phyloP scores from a whole-genome alignment of 345 rosid species.

The Clarkia xantiana region DNA sequence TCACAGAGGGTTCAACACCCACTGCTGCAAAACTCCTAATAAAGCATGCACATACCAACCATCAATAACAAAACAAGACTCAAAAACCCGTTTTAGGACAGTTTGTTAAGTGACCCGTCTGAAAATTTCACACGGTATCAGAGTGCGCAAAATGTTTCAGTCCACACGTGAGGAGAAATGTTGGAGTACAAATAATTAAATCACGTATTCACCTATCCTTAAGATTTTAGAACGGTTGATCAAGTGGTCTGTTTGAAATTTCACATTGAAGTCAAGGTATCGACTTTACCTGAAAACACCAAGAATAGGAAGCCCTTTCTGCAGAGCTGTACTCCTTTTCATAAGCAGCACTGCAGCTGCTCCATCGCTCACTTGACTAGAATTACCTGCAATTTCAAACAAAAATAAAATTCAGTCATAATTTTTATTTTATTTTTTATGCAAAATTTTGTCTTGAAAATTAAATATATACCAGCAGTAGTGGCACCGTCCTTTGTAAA shows the following conservation, averaged over 20 bases:
- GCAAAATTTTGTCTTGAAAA: not conserved
- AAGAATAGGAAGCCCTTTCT: slow-evolving; percentile 83
- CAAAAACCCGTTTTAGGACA: no score
- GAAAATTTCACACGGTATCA: no score
- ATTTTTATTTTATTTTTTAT: no score
- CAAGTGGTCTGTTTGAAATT: no score
- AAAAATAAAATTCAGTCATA: not conserved
- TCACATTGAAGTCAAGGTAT: no score
- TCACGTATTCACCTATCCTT: no score
- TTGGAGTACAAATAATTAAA: no score
- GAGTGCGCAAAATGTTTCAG: no score
- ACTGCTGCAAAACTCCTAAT: slow-evolving; percentile 89
- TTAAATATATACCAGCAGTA: slow-evolving; percentile 58
- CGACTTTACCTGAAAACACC: slow-evolving; percentile 67
- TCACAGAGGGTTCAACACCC: slow-evolving; percentile 89
- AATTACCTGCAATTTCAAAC: slow-evolving; percentile 40
- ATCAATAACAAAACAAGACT: no score
- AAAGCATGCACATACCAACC: slow-evolving; percentile 2
- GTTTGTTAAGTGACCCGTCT: no score
- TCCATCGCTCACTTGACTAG: slow-evolving; percentile 97
- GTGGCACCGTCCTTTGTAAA: slow-evolving; percentile 74
- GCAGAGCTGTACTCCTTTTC: slow-evolving; percentile 74
- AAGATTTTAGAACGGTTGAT: no score
- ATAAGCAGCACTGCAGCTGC: slow-evolving; percentile 91
- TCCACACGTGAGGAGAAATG: no score